Evolutionary conservation across 371 early-diverging fungal genomes (phyloP).

Genomic region (Rhizopus microsporus): DNA sequence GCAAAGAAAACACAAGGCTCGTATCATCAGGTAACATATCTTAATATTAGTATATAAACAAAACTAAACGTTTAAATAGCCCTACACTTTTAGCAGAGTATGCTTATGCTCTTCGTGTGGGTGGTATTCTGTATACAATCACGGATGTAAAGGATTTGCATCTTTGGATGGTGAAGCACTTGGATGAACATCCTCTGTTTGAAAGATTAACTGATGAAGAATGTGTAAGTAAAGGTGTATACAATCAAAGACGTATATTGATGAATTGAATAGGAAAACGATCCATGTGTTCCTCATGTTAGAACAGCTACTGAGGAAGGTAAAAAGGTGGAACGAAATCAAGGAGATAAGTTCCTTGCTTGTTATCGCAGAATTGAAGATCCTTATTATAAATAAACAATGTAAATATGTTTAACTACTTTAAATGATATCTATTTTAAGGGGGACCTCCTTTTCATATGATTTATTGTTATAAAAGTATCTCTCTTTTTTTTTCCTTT

Average conservation of each 20-base stretch:
- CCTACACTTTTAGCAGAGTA: conserved; percentile 91
- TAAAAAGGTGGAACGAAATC: conserved; percentile 94
- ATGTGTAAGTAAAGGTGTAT: conserved; percentile 47
- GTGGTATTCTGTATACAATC: conserved; percentile 95
- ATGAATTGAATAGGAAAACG: conserved; percentile 55
- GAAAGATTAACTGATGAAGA: conserved; percentile 86
- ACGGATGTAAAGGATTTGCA: conserved; percentile 95
- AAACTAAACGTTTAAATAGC: conserved; percentile 19
- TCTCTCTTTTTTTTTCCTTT: not conserved
- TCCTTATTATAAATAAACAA: conserved; percentile 39
- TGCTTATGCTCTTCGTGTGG: conserved; percentile 87
- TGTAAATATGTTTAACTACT: conserved; percentile 1
- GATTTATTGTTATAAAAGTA: too few species aligned
- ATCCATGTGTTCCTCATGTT: conserved; percentile 86
- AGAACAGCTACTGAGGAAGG: conserved; percentile 95
- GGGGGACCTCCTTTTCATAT: too few species aligned
- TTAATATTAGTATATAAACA: not conserved
- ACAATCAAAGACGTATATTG: not conserved
- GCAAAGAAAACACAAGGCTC: conserved; percentile 98
- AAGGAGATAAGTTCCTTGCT: conserved; percentile 92
- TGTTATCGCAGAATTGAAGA: conserved; percentile 83
- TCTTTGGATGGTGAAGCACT: conserved; percentile 95
- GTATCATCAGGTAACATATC: conserved; percentile 85
- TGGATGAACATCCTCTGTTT: conserved; percentile 94
- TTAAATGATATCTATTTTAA: too few species aligned